Evolutionary conservation across 345 rosid genomes (phyloP), one percentile per base, ranked within the genome.

Genomic region (Sisymbrium irio): DNA sequence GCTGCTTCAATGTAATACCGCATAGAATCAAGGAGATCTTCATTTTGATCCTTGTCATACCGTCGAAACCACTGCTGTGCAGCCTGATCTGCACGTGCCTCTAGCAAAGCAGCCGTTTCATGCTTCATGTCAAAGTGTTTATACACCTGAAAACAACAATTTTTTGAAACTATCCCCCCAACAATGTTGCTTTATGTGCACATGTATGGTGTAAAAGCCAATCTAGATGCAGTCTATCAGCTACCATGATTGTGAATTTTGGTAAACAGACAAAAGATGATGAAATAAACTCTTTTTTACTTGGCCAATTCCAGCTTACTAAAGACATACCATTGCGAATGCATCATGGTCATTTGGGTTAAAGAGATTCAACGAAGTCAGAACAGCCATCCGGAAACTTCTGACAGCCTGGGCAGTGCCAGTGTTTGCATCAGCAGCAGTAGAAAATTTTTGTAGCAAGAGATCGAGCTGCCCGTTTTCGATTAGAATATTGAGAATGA

Each of bases 41-140:
- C 99, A 74, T 88, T 92, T 77, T 90, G 97, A 78, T 95, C 97
- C 76, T 69, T 88, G 83, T 95, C 96, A 56, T 84, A 81, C 28
- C 89, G 81, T 15, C 71, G 75, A 81, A 92, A 85, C 99, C 99
- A 95, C 65, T 83, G 89, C 63, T 76, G 72, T 53, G 87, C 87
- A 78, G 96, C 85, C 78, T 83, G 85, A 70, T 76, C 81, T 11
- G 99, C 97, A 64, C 88, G 92, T 33, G 91, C 84, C 83, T 95
- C 98, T 79, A 92, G 77, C 69, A 95, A 86, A 69, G 92, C 79
- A 47, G 97, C 98, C 14, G 91, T 90, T 82, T 95, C 99, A 66
- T 95, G 97, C 81, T 87, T 95, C 99, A 95, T 92, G 79, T 92
- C 93, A 60, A 95, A 95, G 78, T 95, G 96, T 65, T 85, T 92